Base-by-base conservation (phyloP, 768 basidiomycete species). In the Suillus decipiens region DNA sequence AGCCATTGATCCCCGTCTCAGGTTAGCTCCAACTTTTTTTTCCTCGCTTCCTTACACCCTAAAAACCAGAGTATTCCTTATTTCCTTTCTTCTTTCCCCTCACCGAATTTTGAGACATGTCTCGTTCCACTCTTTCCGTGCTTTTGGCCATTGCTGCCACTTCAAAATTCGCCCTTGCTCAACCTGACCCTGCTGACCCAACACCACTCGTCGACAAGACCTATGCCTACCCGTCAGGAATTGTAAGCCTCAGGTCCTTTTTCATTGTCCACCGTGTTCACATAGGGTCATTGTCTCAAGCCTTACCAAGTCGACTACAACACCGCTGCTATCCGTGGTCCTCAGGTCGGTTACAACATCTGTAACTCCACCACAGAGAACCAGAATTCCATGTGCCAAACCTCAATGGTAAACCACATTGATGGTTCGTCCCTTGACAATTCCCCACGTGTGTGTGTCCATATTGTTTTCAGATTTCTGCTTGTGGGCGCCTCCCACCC, bases 341-440 rank as follows among this genome's bases (percentile, higher is more conserved):
- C 76, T 15, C 90, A 91, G 71, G 60, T 59, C 8, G 89, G 90
- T 6, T 89, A 86, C 80, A 89, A 89, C 72, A 67, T 76, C 2
- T 90, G 89, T 69, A 91, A 90, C 76, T 83, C 85, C 2, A 85
- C 87, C 37, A 90, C 89, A 1, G 79, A 86, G 64, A 82, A 80
- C 75, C 84, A 83, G 65, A 59, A 78, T 3, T 89, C 90, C 0
- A 66, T 80, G 9, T 93, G 91, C 71, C 91, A 93, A 75, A 93
- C 89, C 1, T 76, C 78, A 12, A 82, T 85, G 69, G 72, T 88
- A 45, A 91, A 91, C 84, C 80, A 70, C 64, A 80, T 83, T 3
- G 68, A 67, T 4, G 79, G 85, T 75, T 34, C 10, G 50, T 53
- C 14, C 41, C 14, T 63, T 14, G 39, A 56, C 14, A 57, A n/a